phyloP scores from a whole-genome alignment of 1,284 basidiomycete genomes.

The Sporisorium exsertum region DNA sequence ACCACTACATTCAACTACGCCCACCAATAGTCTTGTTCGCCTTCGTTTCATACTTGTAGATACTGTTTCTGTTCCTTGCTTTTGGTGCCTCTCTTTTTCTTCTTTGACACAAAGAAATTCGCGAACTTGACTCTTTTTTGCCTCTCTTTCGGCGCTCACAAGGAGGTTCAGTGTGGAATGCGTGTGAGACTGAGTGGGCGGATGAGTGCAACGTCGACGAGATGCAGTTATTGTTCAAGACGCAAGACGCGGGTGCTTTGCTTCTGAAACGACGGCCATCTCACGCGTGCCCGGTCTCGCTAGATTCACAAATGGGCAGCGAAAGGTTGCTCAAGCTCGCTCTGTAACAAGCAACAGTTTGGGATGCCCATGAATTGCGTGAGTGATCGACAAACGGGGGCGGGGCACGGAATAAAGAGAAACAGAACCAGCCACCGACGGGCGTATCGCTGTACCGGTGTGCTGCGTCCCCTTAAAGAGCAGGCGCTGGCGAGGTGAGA shows the following conservation, averaged over 20 bases:
- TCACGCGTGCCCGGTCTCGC: too few relatives aligned
- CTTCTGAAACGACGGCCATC: background rate
- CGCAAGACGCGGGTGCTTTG: too few relatives aligned
- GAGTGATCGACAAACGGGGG: background rate
- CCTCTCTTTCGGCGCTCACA: background rate
- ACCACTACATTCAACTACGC: background rate
- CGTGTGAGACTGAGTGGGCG: background rate
- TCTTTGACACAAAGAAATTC: constrained; percentile 11
- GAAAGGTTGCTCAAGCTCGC: too few relatives aligned
- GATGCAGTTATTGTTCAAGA: too few relatives aligned
- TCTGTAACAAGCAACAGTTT: background rate
- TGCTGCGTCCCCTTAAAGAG: background rate
- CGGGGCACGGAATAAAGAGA: background rate
- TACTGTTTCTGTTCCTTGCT: constrained; percentile 11
- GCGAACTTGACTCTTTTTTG: constrained; percentile 29
- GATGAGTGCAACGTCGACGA: too few relatives aligned
- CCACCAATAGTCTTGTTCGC: constrained; percentile 32
- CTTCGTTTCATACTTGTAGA: constrained; percentile 27
- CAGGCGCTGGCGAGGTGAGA: too few relatives aligned
- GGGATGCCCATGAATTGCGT: background rate
- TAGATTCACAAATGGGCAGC: too few relatives aligned
- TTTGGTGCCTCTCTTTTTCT: constrained; percentile 7
- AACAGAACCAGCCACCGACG: too few relatives aligned
- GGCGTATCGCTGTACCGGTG: too few relatives aligned
- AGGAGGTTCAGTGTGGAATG: background rate